Conservation (phyloP, 768 basidiomycete species). For the Russula foetens region DNA sequence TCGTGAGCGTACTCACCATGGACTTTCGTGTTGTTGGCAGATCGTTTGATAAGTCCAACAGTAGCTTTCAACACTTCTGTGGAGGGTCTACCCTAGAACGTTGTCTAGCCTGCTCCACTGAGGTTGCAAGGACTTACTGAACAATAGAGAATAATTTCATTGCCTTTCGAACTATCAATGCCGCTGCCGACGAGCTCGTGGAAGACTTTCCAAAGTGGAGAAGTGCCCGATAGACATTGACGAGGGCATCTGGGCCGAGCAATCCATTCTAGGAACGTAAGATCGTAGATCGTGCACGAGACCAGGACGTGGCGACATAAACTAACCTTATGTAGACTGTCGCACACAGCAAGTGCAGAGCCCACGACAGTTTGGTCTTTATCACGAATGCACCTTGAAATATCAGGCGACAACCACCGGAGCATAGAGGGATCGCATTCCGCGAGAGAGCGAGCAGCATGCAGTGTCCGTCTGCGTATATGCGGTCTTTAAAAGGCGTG, state of each 20-base stretch:
- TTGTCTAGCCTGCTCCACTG: not conserved
- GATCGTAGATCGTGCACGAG: too few relatives aligned
- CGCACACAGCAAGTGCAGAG: slow-evolving; percentile 11
- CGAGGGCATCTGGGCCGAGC: slow-evolving; percentile 5
- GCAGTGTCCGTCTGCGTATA: slow-evolving; percentile 9
- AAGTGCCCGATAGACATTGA: not conserved
- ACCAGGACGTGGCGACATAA: not conserved
- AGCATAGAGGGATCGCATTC: slow-evolving; percentile 8
- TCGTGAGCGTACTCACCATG: not conserved
- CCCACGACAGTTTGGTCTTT: slow-evolving; percentile 11
- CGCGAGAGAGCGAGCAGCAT: slow-evolving; percentile 13
- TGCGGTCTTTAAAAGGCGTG: not conserved
- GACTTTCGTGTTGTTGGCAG: not conserved
- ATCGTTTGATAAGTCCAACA: slow-evolving; percentile 13
- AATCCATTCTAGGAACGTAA: slow-evolving; percentile 13
- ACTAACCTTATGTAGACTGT: slow-evolving; percentile 12
- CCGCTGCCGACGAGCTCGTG: not conserved
- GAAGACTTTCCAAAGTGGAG: slow-evolving; percentile 1
- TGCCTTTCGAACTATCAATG: slow-evolving; percentile 6
- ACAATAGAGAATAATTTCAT: slow-evolving; percentile 9
- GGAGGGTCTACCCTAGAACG: slow-evolving; percentile 8
- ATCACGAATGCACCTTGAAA: slow-evolving; percentile 14
- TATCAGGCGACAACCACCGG: slow-evolving; percentile 9
- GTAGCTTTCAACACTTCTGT: slow-evolving; percentile 8
- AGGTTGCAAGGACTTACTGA: slow-evolving; percentile 4